A percentile compares a stretch with the other conserved stretches of the same genome.
phyloP scores from a whole-genome alignment of 2,329 filamentous ascomycete genomes.

The Diaporthe sp. region DNA sequence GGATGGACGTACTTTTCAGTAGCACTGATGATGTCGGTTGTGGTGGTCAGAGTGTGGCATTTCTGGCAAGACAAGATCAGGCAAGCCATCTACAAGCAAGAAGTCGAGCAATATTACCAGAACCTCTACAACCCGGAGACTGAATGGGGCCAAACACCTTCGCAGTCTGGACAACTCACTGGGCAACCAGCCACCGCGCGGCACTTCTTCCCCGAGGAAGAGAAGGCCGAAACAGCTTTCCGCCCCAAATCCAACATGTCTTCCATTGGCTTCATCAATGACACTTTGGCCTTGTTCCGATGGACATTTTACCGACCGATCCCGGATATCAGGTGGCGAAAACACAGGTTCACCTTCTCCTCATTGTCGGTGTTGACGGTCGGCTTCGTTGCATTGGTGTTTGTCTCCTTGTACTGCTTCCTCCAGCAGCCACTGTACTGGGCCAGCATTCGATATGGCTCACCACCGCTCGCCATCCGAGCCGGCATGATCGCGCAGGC shows the following conservation, averaged over 20 bases:
- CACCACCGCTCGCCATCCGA: slow-evolving; percentile 87
- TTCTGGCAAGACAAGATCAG: slow-evolving; percentile 94
- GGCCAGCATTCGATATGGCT: slow-evolving; percentile 86
- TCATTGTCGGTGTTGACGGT: slow-evolving; percentile 79
- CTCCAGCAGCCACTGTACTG: slow-evolving; percentile 90
- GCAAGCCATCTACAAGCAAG: slow-evolving; percentile 87
- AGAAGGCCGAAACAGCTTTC: slow-evolving; percentile 66
- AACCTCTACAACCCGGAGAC: slow-evolving; percentile 62
- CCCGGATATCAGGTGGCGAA: slow-evolving; percentile 76
- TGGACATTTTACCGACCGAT: slow-evolving; percentile 92
- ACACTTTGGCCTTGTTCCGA: slow-evolving; percentile 82
- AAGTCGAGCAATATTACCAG: slow-evolving; percentile 74
- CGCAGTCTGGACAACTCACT: slow-evolving; percentile 55
- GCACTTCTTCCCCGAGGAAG: slow-evolving; percentile 80
- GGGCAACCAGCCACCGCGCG: slow-evolving; percentile 56
- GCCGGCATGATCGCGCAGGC: slow-evolving; percentile 93
- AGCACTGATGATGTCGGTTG: slow-evolving; percentile 73
- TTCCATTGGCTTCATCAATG: slow-evolving; percentile 79
- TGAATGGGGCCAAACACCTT: slow-evolving; percentile 55
- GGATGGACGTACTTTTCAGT: slow-evolving; percentile 92
- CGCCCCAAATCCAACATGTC: slow-evolving; percentile 79
- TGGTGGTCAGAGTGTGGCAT: slow-evolving; percentile 82
- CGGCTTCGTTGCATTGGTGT: slow-evolving; percentile 73
- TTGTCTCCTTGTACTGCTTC: slow-evolving; percentile 85
- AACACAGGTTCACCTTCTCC: slow-evolving; percentile 80